These are phyloP conservation scores for Phylloboletellus chloephorus DNA, from an alignment of 1,284 basidiomycete genomes.

Conservation along the genomic window DNA sequence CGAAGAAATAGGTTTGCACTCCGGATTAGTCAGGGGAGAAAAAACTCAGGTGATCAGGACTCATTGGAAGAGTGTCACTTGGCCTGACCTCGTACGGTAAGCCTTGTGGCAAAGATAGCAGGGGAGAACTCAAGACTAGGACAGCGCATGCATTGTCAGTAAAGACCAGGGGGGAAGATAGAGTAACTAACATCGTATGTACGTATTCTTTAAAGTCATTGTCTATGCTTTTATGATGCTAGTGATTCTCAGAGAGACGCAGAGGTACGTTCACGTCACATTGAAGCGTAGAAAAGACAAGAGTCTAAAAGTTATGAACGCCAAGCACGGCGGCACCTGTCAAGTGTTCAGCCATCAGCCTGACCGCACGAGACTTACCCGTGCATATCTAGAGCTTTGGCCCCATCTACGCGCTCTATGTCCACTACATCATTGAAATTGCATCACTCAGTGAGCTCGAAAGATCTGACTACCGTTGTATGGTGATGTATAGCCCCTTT, in stretches of 20 bases:
- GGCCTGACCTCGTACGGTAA: constrained; percentile 12
- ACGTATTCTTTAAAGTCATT: constrained; percentile 17
- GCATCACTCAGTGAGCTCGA: too few relatives aligned
- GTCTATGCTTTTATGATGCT: constrained; percentile 11
- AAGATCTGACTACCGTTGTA: too few relatives aligned
- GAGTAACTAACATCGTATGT: constrained; percentile 5
- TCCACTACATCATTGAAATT: too few relatives aligned
- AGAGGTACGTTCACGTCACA: too few relatives aligned
- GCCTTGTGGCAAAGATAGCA: constrained; percentile 1
- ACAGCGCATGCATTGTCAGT: background rate
- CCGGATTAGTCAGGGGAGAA: constrained; percentile 12
- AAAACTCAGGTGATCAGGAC: background rate
- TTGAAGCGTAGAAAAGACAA: too few relatives aligned
- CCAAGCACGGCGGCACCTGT: too few relatives aligned
- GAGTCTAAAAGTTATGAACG: too few relatives aligned
- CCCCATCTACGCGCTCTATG: too few relatives aligned
- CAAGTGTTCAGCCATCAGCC: too few relatives aligned
- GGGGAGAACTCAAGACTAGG: background rate
- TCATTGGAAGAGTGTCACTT: constrained; percentile 12
- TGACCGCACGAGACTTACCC: too few relatives aligned
- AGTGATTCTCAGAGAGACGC: background rate
- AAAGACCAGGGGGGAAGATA: background rate
- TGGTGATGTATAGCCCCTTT: too few relatives aligned
- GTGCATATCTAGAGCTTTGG: too few relatives aligned
- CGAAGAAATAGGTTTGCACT: constrained; percentile 28